phyloP scores from a whole-genome alignment of 768 basidiomycete genomes.

The Phaeotremella fagi region DNA sequence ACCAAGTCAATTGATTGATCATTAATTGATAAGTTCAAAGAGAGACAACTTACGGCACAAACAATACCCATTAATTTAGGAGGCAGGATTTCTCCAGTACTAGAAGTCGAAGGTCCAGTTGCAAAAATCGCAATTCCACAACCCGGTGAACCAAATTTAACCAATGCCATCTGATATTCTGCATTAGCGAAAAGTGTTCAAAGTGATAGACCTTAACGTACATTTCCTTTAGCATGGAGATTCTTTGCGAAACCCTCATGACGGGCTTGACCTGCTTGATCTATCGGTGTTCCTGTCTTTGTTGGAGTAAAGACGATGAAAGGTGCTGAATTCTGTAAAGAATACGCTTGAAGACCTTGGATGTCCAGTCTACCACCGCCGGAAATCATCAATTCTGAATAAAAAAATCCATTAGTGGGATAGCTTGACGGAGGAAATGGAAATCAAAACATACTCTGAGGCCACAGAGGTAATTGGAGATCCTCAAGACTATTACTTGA shows the following conservation, averaged over 20 bases:
- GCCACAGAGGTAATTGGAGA: constrained; percentile 9
- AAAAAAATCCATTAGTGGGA: too few relatives aligned
- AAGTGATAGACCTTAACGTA: constrained; percentile 7
- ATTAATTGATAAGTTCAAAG: too few relatives aligned
- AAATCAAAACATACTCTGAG: constrained; percentile 2
- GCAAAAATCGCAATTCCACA: constrained; percentile 22
- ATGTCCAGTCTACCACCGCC: constrained; percentile 6
- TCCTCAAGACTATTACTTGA: constrained; percentile 5
- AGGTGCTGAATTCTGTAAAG: constrained; percentile 11
- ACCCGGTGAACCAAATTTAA: constrained; percentile 17
- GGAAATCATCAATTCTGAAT: constrained; percentile 11
- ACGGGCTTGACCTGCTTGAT: constrained; percentile 5
- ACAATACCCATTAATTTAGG: constrained; percentile 19
- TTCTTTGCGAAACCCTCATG: constrained; percentile 3
- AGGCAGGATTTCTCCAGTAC: constrained; percentile 4
- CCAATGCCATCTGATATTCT: constrained; percentile 15
- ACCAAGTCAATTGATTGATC: too few relatives aligned
- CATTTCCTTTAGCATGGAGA: constrained; percentile 13
- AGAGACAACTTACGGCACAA: constrained; percentile 16
- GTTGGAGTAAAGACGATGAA: constrained; percentile 10
- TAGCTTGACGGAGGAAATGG: too few relatives aligned
- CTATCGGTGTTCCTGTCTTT: not conserved
- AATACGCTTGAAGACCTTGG: constrained; percentile 9
- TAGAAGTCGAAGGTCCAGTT: constrained; percentile 2
- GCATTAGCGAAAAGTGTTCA: not conserved